Evolutionary conservation across 176 grass and related monocot genomes (phyloP), one percentile per base, ranked within the genome.

Genomic region (Musa schizocarpa): DNA sequence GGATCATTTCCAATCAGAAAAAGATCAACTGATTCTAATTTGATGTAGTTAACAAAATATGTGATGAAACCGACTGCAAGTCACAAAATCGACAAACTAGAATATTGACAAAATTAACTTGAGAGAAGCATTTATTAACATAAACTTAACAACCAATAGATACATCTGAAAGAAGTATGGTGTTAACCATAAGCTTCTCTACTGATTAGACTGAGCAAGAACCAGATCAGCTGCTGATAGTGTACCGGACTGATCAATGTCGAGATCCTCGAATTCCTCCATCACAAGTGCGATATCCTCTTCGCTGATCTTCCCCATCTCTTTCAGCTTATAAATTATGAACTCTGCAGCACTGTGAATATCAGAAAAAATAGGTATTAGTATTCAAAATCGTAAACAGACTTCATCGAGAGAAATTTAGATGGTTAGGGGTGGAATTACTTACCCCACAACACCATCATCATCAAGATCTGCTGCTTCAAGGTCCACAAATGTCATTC

Each of bases 311-410:
- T 93, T 98, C 34, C 95, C 90, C 53, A 98, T 82, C 72, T 98
- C 95, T 83, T 93, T 98, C 63, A 98, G 88, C 84, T 98, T 98
- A 85, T 93, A 93, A 54, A 98, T 71, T 63, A 93, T 89, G 81
- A 98, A 98, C 78, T 98, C 95, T 57, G 90, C 84, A 76, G 90
- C 88, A 80, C 95, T 98, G 76, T 49, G 51, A 24, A 68, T 51
- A 85, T 53, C 73, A 63, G 14, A 90, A 67, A 19, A 24, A 72
- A 72, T 17, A 74, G 25, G 68, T 53, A 64, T 43, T 66, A 52
- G 3, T 49, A 9, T 8, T 48, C 1, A 50, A 21, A 25, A 69
- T 8, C 50, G 61, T 74, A 65, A 86, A 81, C 17, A 74, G 50
- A 1, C 71, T 34, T 25, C 26, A 12, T 19, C 1, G 54, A 22